phyloP scores from a whole-genome alignment of 2,329 filamentous ascomycete genomes.

The Emmonsiellopsis sp. region DNA sequence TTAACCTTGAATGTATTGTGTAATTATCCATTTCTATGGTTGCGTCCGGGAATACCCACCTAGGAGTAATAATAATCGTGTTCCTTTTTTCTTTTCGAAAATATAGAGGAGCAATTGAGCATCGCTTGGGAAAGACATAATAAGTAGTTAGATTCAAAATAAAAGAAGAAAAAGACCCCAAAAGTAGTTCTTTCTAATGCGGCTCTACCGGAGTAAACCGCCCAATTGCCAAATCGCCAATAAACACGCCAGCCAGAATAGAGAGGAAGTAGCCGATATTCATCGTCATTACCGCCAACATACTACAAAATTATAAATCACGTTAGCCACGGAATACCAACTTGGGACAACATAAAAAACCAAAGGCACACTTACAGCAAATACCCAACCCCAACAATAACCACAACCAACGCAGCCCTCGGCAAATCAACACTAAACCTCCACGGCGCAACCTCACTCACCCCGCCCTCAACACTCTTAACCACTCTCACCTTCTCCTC shows the following conservation, averaged over 20 bases:
- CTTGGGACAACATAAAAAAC: background rate
- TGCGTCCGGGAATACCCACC: too few species aligned
- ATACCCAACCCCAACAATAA: slow-evolving; percentile 71
- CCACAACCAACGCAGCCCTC: slow-evolving; percentile 59
- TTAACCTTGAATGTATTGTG: too few species aligned
- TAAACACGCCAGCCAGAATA: slow-evolving; percentile 66
- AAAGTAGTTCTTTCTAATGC: slow-evolving; percentile 29
- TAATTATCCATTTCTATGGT: too few species aligned
- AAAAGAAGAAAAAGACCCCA: background rate
- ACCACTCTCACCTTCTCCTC: slow-evolving; percentile 75
- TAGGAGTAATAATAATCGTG: too few species aligned
- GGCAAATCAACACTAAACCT: slow-evolving; percentile 71
- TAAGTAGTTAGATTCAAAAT: background rate
- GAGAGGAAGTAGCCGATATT: slow-evolving; percentile 80
- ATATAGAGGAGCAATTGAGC: too few species aligned
- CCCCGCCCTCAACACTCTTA: slow-evolving; percentile 42
- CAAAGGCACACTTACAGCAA: slow-evolving; percentile 58
- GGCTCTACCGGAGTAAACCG: slow-evolving; percentile 51
- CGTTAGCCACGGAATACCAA: background rate
- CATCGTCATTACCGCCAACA: slow-evolving; percentile 87
- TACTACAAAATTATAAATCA: slow-evolving; percentile 37
- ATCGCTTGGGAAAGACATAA: background rate
- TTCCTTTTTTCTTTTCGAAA: too few species aligned
- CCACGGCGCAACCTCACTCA: slow-evolving; percentile 53
- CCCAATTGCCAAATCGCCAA: slow-evolving; percentile 76